phyloP scores from a whole-genome alignment of 2,329 filamentous ascomycete genomes.

The Lasiodiplodia gonubiensis region DNA sequence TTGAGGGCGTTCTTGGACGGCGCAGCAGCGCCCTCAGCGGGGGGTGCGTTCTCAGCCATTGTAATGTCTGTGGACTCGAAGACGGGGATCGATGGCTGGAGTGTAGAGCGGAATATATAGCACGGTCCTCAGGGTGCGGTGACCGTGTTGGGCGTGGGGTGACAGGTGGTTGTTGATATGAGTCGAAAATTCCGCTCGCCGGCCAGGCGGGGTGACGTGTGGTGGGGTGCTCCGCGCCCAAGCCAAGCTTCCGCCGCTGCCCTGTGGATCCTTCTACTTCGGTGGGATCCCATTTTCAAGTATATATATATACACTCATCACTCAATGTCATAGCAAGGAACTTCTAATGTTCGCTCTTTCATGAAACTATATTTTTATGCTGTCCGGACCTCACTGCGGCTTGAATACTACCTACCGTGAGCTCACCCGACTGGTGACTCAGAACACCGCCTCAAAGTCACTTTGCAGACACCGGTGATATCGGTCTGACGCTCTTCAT shows the following conservation, averaged over 20 bases:
- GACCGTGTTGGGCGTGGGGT: constrained; percentile 12
- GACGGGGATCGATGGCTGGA: background rate
- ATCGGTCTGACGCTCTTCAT: background rate
- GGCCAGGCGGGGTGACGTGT: constrained; percentile 24
- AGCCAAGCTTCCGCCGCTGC: background rate
- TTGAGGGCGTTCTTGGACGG: constrained; percentile 51
- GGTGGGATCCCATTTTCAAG: background rate
- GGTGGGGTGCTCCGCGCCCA: constrained; percentile 21
- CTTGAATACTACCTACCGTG: too few relatives aligned
- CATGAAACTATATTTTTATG: too few relatives aligned
- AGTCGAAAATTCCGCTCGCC: constrained; percentile 28
- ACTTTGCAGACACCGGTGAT: constrained; percentile 8
- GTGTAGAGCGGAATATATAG: background rate
- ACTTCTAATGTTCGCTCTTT: background rate
- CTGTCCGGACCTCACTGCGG: too few relatives aligned
- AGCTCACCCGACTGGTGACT: constrained; percentile 17
- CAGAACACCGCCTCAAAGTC: constrained; percentile 10
- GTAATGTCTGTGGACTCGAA: constrained; percentile 15
- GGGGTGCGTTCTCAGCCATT: constrained; percentile 42
- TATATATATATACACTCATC: too few relatives aligned
- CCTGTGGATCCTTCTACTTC: background rate
- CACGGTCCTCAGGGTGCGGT: background rate
- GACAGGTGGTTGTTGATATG: constrained; percentile 23
- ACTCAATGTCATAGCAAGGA: background rate
- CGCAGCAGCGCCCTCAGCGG: constrained; percentile 30